Evolutionary conservation across 306 rosid species (phyloP).

Genomic region (Trifolium fragiferum): DNA sequence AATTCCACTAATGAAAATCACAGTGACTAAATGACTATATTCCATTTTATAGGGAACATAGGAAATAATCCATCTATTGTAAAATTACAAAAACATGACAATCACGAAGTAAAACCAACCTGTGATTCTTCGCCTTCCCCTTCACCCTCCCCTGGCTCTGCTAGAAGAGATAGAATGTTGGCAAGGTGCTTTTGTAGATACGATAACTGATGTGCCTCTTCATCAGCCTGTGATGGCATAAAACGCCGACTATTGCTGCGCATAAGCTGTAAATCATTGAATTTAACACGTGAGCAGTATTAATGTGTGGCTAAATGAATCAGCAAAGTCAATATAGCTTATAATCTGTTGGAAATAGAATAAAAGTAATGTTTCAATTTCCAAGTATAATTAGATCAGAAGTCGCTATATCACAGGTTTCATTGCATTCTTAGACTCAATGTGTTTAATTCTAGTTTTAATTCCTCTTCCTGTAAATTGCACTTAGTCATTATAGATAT

Average conservation of each 20-base stretch:
- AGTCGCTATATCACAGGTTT: background rate
- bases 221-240: constrained; percentile 87
- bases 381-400: background rate
- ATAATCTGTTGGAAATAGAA: background rate
- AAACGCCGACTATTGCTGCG: constrained; percentile 92
- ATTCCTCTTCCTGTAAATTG: background rate
- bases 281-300: background rate
- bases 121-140: constrained; percentile 79
- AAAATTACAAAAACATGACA: constrained; percentile 24
- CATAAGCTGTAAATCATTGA: constrained; percentile 72
- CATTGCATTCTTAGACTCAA: background rate
- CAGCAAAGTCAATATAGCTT: background rate
- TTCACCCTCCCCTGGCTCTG: constrained; percentile 69
- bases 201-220: constrained; percentile 91
- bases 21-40: background rate
- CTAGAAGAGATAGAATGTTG: constrained; percentile 78
- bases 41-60: background rate
- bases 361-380: background rate
- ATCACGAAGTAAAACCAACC: constrained; percentile 55
- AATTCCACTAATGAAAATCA: constrained; percentile 26
- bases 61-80: constrained; percentile 9
- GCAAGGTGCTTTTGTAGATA: constrained; percentile 87
- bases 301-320: background rate
- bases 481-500: background rate
- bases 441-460: background rate